Percentiles rank a stretch among this genome's conserved stretches.
These are phyloP conservation scores for Diplotaxis tenuifolia DNA, from an alignment of 345 rosid genomes.

Conservation along the genomic window DNA sequence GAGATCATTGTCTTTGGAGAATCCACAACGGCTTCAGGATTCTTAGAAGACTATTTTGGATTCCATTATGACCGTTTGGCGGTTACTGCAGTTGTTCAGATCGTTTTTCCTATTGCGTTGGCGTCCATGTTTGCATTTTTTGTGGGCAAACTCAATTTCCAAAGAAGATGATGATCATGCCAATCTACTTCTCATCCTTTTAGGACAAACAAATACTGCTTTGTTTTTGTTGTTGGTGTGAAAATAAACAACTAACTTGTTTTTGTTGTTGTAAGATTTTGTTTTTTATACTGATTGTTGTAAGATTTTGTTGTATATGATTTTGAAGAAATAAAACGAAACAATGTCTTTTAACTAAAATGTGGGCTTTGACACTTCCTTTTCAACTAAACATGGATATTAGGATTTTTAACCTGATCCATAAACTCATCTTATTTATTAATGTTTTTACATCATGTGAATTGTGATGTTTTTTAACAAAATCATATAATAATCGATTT, in stretches of 20 bases:
- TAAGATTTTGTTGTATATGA: not conserved
- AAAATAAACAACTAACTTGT: not conserved
- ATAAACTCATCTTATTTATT: no score
- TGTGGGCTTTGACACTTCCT: no score
- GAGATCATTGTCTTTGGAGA: conserved; percentile 52
- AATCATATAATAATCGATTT: no score
- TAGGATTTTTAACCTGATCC: no score
- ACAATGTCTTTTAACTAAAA: no score
- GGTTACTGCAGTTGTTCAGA: conserved; percentile 40
- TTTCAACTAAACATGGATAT: no score
- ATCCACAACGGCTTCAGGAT: conserved; percentile 40
- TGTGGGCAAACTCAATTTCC: conserved; percentile 59
- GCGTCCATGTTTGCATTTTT: conserved; percentile 60
- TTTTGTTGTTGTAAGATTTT: not conserved
- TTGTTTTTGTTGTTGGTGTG: not conserved
- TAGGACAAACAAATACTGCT: no score
- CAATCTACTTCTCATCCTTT: no score
- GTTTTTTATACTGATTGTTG: no score
- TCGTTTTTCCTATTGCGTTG: conserved; percentile 46
- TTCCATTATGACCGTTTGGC: conserved; percentile 45
- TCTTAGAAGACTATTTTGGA: conserved; percentile 61
- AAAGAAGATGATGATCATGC: conserved; percentile 45
- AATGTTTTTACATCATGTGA: no score
- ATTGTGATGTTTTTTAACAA: no score
- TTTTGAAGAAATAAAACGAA: not conserved